These are phyloP conservation scores for Nepenthes mirabilis DNA, from an alignment of 148 eudicot genomes.

Conservation along the genomic window DNA sequence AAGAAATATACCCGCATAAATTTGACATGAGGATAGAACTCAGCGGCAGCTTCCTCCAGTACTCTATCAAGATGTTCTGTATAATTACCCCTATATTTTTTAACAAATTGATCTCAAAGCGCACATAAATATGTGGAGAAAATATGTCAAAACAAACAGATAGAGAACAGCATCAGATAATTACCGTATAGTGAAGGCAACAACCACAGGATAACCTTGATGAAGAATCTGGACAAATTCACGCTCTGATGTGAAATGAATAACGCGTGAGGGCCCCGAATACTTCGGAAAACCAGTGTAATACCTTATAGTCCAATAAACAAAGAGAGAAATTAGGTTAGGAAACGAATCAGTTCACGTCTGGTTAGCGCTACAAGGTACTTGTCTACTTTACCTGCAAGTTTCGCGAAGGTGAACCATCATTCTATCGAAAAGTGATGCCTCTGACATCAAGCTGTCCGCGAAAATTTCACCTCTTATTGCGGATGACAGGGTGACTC, in stretches of 20 bases:
- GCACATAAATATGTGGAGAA: no score
- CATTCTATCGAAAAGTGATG: slow-evolving; percentile 43
- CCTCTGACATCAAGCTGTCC: slow-evolving; percentile 26
- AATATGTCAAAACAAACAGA: background rate
- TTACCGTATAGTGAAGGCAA: slow-evolving; percentile 87
- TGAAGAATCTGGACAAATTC: slow-evolving; percentile 89
- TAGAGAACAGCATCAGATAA: background rate
- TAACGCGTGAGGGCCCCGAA: slow-evolving; percentile 78
- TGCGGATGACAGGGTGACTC: no score
- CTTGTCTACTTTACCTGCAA: slow-evolving; percentile 46
- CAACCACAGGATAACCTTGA: slow-evolving; percentile 80
- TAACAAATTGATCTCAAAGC: no score
- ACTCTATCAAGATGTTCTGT: slow-evolving; percentile 82
- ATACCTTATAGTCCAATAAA: slow-evolving; percentile 36
- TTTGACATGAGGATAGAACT: slow-evolving; percentile 79
- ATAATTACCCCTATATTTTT: slow-evolving; percentile 50
- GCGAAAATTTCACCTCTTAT: no score
- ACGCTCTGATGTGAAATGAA: slow-evolving; percentile 91
- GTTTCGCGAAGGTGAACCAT: slow-evolving; percentile 54
- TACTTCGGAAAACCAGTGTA: slow-evolving; percentile 96
- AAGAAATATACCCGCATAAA: slow-evolving; percentile 68
- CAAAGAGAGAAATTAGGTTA: slow-evolving; percentile 3
- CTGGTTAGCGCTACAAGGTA: background rate
- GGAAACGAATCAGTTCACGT: no score
- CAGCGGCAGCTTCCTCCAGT: slow-evolving; percentile 82